Evolutionary conservation across 345 rosid species (phyloP).

Genomic region (Lumnitzera racemosa): DNA sequence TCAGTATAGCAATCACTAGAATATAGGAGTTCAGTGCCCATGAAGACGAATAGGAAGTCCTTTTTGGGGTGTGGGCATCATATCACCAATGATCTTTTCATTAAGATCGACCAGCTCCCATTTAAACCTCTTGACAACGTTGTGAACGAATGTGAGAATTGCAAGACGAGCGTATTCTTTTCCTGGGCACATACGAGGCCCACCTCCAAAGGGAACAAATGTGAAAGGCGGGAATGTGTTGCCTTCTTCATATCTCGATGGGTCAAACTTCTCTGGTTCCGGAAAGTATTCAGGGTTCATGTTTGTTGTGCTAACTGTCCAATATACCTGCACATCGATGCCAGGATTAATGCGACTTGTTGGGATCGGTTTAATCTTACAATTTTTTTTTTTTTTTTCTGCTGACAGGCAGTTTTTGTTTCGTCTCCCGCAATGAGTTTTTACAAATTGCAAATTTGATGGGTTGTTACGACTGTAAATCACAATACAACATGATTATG

Average conservation of each 20-base stretch:
- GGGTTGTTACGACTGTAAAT: too few relatives aligned
- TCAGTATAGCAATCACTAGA: too few relatives aligned
- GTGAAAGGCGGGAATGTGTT: slow-evolving; percentile 24
- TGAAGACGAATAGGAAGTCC: slow-evolving; percentile 37
- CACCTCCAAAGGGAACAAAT: slow-evolving; percentile 43
- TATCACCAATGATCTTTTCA: slow-evolving; percentile 28
- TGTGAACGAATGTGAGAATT: slow-evolving; percentile 30
- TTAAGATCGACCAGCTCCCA: slow-evolving; percentile 22
- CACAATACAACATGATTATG: too few relatives aligned
- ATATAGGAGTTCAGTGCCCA: slow-evolving; percentile 3
- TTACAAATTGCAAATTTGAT: too few relatives aligned
- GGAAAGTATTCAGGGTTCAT: slow-evolving; percentile 31
- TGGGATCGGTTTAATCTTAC: too few relatives aligned
- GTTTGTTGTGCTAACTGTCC: slow-evolving; percentile 40
- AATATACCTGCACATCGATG: slow-evolving; percentile 20
- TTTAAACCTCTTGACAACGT: slow-evolving; percentile 24
- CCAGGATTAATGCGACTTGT: too few relatives aligned
- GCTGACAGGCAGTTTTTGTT: too few relatives aligned
- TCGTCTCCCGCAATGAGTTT: too few relatives aligned
- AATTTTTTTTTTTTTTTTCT: too few relatives aligned
- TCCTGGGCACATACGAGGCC: slow-evolving; percentile 41
- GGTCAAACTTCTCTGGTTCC: slow-evolving; percentile 30
- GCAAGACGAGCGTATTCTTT: slow-evolving; percentile 41
- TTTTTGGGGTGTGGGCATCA: slow-evolving; percentile 42
- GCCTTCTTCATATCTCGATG: slow-evolving; percentile 26